phyloP scores from a whole-genome alignment of 805 yeast species.

The Maudiozyma bulderi region DNA sequence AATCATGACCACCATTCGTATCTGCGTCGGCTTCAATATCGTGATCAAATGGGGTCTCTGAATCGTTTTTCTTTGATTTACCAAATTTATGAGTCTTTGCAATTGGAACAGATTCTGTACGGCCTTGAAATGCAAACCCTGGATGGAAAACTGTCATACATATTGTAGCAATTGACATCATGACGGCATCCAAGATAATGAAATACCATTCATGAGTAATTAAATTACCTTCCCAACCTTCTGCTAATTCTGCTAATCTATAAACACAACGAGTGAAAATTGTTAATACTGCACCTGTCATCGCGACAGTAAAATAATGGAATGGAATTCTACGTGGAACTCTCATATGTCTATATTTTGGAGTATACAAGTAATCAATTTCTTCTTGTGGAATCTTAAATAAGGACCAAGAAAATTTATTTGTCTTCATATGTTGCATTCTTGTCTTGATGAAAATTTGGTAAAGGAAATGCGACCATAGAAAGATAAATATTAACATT shows the following conservation, averaged over 20 bases:
- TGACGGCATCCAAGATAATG: constrained; percentile 50
- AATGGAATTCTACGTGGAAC: constrained; percentile 28
- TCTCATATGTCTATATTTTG: constrained; percentile 22
- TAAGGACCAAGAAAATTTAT: constrained; percentile 9
- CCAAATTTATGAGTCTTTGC: constrained; percentile 6
- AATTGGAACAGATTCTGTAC: constrained; percentile 18
- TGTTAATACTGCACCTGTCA: constrained; percentile 41
- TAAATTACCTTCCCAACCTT: constrained; percentile 55
- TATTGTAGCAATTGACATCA: constrained; percentile 44
- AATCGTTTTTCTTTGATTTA: not conserved
- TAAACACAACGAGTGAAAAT: constrained; percentile 62
- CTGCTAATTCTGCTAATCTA: constrained; percentile 60
- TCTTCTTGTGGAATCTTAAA: constrained; percentile 13
- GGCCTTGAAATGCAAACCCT: constrained; percentile 41
- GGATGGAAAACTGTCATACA: constrained; percentile 53
- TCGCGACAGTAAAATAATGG: constrained; percentile 35
- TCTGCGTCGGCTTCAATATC: constrained; percentile 2
- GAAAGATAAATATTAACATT: constrained; percentile 48
- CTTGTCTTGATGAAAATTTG: constrained; percentile 29
- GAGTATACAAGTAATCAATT: constrained; percentile 19
- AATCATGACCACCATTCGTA: not conserved
- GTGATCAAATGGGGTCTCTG: not conserved
- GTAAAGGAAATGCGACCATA: constrained; percentile 41
- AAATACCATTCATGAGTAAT: constrained; percentile 53
- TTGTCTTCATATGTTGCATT: constrained; percentile 14